A percentile compares a stretch with the other conserved stretches of the same genome.
Evolutionary conservation across 805 yeast species (phyloP).

Genomic region (Nakazawaea peltata): DNA sequence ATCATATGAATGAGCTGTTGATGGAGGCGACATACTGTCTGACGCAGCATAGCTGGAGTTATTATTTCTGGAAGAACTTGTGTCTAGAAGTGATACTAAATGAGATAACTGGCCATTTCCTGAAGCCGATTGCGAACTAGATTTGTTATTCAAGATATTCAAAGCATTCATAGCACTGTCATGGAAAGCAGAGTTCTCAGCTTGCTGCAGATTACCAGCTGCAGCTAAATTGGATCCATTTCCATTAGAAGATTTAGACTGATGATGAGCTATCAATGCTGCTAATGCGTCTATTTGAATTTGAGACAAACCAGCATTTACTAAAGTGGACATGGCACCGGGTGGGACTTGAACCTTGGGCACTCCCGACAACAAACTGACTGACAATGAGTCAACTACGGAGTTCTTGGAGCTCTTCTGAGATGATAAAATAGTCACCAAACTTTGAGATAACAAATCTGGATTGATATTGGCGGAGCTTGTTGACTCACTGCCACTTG

Average conservation of each 20-base stretch:
- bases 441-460: slow-evolving; percentile 8
- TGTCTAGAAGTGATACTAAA: slow-evolving; percentile 4
- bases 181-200: slow-evolving; percentile 3
- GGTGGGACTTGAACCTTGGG: slow-evolving; percentile 67
- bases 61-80: no score
- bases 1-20: not conserved
- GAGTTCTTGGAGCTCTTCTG: slow-evolving; percentile 6
- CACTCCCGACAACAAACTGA: slow-evolving; percentile 30
- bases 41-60: no score
- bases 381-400: slow-evolving; percentile 11
- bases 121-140: not conserved
- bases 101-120: not conserved
- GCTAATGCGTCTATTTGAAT: slow-evolving; percentile 69
- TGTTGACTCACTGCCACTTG: not conserved
- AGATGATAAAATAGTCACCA: slow-evolving; percentile 9
- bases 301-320: slow-evolving; percentile 57
- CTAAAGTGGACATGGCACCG: slow-evolving; percentile 58
- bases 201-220: not conserved
- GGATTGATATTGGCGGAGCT: slow-evolving; percentile 1
- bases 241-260: slow-evolving; percentile 20
- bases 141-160: slow-evolving; percentile 3
- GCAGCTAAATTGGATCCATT: not conserved
- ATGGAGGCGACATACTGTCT: not conserved
- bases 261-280: slow-evolving; percentile 67
- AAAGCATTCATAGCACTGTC: slow-evolving; percentile 7